phyloP scores from a whole-genome alignment of 2,329 filamentous ascomycete genomes.

The Fusarium buharicum region DNA sequence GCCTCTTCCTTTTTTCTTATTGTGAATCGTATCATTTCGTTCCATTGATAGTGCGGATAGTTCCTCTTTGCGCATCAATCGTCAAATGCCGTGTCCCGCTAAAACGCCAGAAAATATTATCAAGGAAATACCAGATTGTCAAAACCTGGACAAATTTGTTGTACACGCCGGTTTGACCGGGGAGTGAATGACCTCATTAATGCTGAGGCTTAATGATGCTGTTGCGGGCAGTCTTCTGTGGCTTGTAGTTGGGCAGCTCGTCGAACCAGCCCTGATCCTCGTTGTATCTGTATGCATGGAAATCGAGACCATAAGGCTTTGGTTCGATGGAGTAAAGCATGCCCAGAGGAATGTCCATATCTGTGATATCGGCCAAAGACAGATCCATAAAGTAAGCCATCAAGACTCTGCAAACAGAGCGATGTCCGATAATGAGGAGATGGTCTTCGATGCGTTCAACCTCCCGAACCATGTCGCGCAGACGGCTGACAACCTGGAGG shows the following conservation, averaged over 20 bases:
- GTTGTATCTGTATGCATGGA: conserved; percentile 94
- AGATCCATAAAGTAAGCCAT: conserved; percentile 97
- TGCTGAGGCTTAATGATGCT: conserved; percentile 41
- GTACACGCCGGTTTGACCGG: conserved; percentile 37
- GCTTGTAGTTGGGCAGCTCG: conserved; percentile 83
- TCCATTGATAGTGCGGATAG: conserved; percentile 44
- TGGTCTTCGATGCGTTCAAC: conserved; percentile 98
- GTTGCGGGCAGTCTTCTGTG: conserved; percentile 62
- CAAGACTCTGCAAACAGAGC: conserved; percentile 89
- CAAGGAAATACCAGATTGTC: conserved; percentile 11
- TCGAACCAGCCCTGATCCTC: conserved; percentile 82
- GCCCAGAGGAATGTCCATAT: conserved; percentile 91
- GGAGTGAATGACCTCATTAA: background rate
- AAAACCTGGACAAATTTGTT: conserved; percentile 27
- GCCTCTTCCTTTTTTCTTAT: conserved; percentile 36
- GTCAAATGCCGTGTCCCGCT: conserved; percentile 33
- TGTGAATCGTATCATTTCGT: conserved; percentile 41
- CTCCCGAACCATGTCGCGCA: conserved; percentile 95
- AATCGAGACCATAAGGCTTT: conserved; percentile 97
- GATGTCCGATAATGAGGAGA: conserved; percentile 89
- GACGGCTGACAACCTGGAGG: conserved; percentile 93
- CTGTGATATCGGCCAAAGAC: conserved; percentile 88
- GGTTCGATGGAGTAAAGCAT: conserved; percentile 96
- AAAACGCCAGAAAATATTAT: conserved; percentile 34
- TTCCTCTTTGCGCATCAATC: conserved; percentile 41